A percentile compares a stretch with the other conserved stretches of the same genome.
phyloP scores from a whole-genome alignment of 176 grass and related monocot species.

The Lolium rigidum region DNA sequence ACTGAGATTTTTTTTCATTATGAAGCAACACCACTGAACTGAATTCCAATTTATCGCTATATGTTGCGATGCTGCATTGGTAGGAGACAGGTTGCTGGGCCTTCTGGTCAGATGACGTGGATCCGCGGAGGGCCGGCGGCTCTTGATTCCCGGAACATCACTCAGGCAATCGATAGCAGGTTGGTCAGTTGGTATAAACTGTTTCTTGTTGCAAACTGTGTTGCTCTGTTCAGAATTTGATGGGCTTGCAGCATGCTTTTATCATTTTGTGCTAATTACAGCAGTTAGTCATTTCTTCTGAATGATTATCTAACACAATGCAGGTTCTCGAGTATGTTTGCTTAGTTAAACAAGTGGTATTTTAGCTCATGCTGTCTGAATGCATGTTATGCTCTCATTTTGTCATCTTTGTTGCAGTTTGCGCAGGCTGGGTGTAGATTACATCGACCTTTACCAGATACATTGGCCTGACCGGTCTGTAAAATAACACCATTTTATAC shows the following conservation, averaged over 20 bases:
- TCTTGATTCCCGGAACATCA: slow-evolving; percentile 71
- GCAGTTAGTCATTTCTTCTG: neutral
- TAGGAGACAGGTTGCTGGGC: slow-evolving; percentile 65
- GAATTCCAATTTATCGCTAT: neutral
- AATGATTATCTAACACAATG: neutral
- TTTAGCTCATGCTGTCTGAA: neutral
- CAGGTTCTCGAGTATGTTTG: neutral
- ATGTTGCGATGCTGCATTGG: slow-evolving; percentile 2
- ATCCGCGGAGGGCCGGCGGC: slow-evolving; percentile 69
- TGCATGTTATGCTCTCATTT: neutral
- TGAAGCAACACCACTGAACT: neutral
- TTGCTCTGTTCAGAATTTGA: slow-evolving; percentile 7
- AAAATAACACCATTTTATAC: neutral
- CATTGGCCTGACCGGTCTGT: slow-evolving; percentile 95
- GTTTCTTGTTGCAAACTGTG: neutral
- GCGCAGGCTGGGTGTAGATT: slow-evolving; percentile 64
- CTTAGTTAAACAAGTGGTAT: neutral
- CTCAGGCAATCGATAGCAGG: slow-evolving; percentile 73
- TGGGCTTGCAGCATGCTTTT: neutral
- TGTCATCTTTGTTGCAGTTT: slow-evolving; percentile 54
- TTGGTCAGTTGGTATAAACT: neutral
- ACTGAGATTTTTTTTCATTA: neutral
- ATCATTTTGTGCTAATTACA: neutral
- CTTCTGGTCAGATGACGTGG: slow-evolving; percentile 93
- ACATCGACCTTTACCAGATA: slow-evolving; percentile 97